Evolutionary conservation across 2,329 filamentous ascomycete genomes (phyloP), one percentile per base, ranked within the genome.

Genomic region (Hirsutella thompsonii): DNA sequence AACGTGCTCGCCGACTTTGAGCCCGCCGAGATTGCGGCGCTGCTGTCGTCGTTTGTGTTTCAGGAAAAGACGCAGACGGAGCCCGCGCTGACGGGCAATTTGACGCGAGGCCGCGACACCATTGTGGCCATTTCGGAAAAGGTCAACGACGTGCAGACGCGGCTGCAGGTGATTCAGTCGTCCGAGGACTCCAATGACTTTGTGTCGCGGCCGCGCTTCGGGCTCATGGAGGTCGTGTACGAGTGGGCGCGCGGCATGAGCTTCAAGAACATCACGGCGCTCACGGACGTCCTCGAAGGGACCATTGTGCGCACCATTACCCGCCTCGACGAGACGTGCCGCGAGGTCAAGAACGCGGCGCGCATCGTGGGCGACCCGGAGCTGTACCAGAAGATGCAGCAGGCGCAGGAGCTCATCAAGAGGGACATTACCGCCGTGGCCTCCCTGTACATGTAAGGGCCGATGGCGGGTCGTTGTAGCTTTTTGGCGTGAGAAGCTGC

Each of bases 231-330:
- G 61, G 92, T 98, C 0, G 93, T 98, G 28, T 95, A 96, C 58
- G 92, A 98, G 61, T 98, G 92, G 92, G 92, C 92, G 9, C 72
- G 87, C 38, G 92, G 92, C 20, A 96, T 96, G 87, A 90, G 85
- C 40, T 98, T 98, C 71, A 94, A 93, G 63, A 90, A 92, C 49
- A 98, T 98, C 50, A 96, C 90, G 0, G 84, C 90, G 49, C 66
- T 98, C 56, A 98, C 92, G 8, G 90, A 96, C 59, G 89, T 98
- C 43, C 78, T 96, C 53, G 92, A 98, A 62, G 92, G 92, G 1
- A 96, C 92, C 0, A 96, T 98, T 63, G 92, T 98, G 37, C 72
- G 92, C 40, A 90, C 92, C 2, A 96, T 98, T 51, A 94, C 88
- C 34, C 70, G 92, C 20, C 68, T 98, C 43, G 92, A 98, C 55